Percentiles rank a stretch among this genome's conserved stretches.
Conservation (phyloP, 106 monocot genomes). For the Vanilla planifolia region DNA sequence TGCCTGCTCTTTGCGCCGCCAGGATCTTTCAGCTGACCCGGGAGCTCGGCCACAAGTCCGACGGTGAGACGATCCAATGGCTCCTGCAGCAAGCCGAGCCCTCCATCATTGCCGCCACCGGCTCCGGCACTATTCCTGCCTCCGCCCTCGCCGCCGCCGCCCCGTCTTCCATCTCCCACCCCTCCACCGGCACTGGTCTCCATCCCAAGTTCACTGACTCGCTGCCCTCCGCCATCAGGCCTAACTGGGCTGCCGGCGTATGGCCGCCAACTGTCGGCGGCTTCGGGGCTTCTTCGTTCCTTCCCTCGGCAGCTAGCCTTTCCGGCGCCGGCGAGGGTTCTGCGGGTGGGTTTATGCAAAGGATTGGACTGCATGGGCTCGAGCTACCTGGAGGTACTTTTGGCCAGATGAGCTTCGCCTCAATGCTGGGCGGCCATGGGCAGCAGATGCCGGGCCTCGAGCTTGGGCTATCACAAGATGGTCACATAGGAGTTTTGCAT, state of each 20-base stretch:
- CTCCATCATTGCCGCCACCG: conserved; percentile 67
- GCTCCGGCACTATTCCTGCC: conserved; percentile 63
- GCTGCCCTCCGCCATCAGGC: background rate
- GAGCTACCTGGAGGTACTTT: conserved; percentile 19
- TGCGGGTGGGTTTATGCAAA: conserved; percentile 8
- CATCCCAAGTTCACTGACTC: background rate
- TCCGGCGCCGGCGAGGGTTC: conserved; percentile 5
- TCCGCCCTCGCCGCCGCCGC: conserved; percentile 23
- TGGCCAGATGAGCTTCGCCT: conserved; percentile 40
- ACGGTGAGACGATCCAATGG: conserved; percentile 75
- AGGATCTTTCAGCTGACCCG: conserved; percentile 69
- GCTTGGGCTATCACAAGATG: conserved; percentile 54
- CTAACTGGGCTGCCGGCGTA: background rate
- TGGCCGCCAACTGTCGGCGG: background rate
- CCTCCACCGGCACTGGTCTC: too few relatives aligned
- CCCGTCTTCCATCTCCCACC: conserved; percentile 7
- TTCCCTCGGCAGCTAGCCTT: background rate
- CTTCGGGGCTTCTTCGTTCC: background rate
- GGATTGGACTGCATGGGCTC: conserved; percentile 31
- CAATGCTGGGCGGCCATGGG: conserved; percentile 37
- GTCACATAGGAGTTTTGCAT: conserved; percentile 40
- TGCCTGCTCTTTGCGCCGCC: conserved; percentile 73
- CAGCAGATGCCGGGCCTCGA: conserved; percentile 46
- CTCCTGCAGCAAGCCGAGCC: conserved; percentile 68
- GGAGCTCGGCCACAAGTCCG: conserved; percentile 73